Percentiles rank a stretch among this genome's conserved stretches.
Conservation (phyloP, 768 basidiomycete genomes). For the Lyophyllum atratum region DNA sequence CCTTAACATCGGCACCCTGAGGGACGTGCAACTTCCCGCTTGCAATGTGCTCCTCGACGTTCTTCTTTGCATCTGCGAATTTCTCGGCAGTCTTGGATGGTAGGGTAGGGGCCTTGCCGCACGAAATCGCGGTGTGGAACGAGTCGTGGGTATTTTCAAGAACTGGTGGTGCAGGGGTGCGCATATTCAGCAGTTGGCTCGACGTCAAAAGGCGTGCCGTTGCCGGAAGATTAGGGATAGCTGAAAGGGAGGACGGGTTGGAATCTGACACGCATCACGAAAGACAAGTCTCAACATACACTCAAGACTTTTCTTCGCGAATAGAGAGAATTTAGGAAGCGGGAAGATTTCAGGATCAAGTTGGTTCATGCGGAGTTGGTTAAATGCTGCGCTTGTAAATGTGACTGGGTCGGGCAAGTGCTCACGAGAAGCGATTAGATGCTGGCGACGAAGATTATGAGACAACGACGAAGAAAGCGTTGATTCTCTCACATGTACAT, state of each 20-base stretch:
- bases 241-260: conserved; percentile 21
- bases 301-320: conserved; percentile 40
- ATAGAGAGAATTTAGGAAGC: conserved; percentile 54
- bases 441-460: conserved; percentile 43
- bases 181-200: conserved; percentile 43
- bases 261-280: background rate
- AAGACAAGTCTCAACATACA: conserved; percentile 24
- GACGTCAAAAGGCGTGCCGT: conserved; percentile 45
- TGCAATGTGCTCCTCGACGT: conserved; percentile 25
- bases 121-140: conserved; percentile 40
- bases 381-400: conserved; percentile 73
- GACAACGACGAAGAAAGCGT: background rate
- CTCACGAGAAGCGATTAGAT: conserved; percentile 70
- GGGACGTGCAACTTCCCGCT: conserved; percentile 17
- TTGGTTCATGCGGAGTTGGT: conserved; percentile 70
- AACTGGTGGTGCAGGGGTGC: conserved; percentile 46
- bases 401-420: conserved; percentile 65
- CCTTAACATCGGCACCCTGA: conserved; percentile 62
- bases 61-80: conserved; percentile 40
- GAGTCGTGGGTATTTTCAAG: conserved; percentile 31
- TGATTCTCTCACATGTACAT: conserved; percentile 55
- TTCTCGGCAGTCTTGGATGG: conserved; percentile 34
- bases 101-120: conserved; percentile 28
- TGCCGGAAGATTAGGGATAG: conserved; percentile 47
- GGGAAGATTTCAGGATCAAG: conserved; percentile 77